Evolutionary conservation across 116 monocot species (phyloP), one percentile per base, ranked within the genome.

Genomic region (Iris pallida): DNA sequence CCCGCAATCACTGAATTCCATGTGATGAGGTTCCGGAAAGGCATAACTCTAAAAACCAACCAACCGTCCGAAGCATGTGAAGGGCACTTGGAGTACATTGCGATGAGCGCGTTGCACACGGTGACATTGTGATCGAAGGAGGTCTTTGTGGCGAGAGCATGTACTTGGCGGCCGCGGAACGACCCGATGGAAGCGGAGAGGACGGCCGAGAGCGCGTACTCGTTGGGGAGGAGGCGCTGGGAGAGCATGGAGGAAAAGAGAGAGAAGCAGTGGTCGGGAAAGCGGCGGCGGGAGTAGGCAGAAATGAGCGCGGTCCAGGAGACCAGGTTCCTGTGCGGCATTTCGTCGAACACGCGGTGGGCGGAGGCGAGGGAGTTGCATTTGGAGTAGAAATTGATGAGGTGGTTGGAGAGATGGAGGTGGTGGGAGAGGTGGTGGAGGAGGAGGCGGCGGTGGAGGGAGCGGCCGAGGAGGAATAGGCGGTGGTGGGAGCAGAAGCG

Each of bases 261-360:
- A 4, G 49, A 54, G 64, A 80, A 61, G 67, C 71, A 71, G 3
- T 19, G 54, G 47, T 30, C 43, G 57, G 71, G 67, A 6, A 61
- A 71, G 42, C 71, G 49, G 55, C 42, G 16, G 10, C 71, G 80
- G 13, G 75, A 58, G 60, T 66, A 71, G 8, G 71, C 80, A 0
- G 80, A 53, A 43, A 80, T 75, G 63, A 80, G 80, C 16, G 80
- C 71, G 41, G 80, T 80, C 75, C 75, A 80, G 47, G 80, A 80
- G 56, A 80, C 80, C 42, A 75, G 66, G 51, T 80, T 80, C 13
- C 71, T 45, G 20, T 19, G 60, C n/a, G 71, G 71, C 80, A 80
- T 75, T 71, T 45, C 43, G 54, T 80, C 67, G 56, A 80, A 80
- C 61, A 71, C 13, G 41, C 40, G 47, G 46, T 48, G 80, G 11